Base-by-base conservation (phyloP, 805 yeast species). In the Barnettozyma californica region DNA sequence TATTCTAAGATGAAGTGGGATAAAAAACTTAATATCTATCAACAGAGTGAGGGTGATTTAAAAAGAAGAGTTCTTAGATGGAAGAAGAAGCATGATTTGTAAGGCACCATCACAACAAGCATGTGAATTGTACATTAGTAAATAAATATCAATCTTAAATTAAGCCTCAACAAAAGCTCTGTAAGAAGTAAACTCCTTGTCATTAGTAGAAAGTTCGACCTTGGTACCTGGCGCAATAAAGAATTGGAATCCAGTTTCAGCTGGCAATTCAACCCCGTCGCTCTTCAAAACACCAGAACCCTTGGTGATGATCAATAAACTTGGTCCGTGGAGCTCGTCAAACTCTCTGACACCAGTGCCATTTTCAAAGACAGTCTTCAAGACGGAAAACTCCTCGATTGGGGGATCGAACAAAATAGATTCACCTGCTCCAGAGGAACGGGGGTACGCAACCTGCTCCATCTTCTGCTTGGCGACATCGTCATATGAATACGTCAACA, bases 391-490 rank as follows among this genome's bases (percentile, higher is more conserved):
- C 73, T 94, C 99, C 53, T 83, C 95, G 63, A 94, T 94, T 50
- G 99, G 99, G 31, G 99, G 99, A 66, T 94, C 86, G 69, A 83
- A 94, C 56, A 91, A 71, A 35, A 75, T 75, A 18, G 84, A 74
- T 54, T 71, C 75, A 44, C 89, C 92, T 45, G 73, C 83, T 53
- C 94, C 94, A 10, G 71, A 61, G 20, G 87, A 76, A 68, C 81
- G 80, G 16, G 57, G 58, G 53, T 70, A 64, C 13, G 53, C 47
- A 56, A 70, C 67, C 26, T 87, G 79, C 42, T 79, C 78, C 94
- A 92, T 87, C 70, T 89, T 90, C 73, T 94, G 99, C 64, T 90
- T 90, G 57, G 83, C 90, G 44, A 92, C 97, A 21, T 95, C 82
- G 47, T 87, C 95, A 60, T 86, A 86, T 25, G 87, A 76, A 66